Percentiles rank a stretch among this genome's conserved stretches.
These are phyloP conservation scores for Phoma sp. DNA, from an alignment of 2,329 filamentous ascomycete species.

Conservation along the genomic window DNA sequence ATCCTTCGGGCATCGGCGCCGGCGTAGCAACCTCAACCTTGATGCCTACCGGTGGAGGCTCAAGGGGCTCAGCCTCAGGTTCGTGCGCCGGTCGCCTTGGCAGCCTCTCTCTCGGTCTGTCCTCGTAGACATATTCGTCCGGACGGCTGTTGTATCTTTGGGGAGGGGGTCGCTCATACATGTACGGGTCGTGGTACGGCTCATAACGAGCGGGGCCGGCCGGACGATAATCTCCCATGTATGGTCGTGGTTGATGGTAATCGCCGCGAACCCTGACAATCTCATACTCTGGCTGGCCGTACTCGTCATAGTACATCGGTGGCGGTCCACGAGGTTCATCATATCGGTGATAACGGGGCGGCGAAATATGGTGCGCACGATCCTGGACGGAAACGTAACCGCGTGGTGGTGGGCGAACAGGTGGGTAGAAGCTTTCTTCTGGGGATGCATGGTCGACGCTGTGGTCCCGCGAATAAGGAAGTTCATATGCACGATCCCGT, in stretches of 20 bases:
- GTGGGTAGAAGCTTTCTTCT: constrained; percentile 35
- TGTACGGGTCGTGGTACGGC: constrained; percentile 37
- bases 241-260: constrained; percentile 26
- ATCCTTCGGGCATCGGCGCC: constrained; percentile 2
- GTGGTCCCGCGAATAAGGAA: constrained; percentile 40
- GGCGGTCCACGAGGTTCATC: constrained; percentile 34
- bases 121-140: constrained; percentile 42
- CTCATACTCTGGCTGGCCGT: constrained; percentile 42
- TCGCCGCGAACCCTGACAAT: constrained; percentile 41
- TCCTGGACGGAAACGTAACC: constrained; percentile 46
- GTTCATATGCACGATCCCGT: constrained; percentile 30
- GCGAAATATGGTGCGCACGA: constrained; percentile 37
- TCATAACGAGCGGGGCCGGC: constrained; percentile 36
- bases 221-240: constrained; percentile 22
- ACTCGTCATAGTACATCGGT: constrained; percentile 43
- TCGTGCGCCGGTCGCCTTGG: constrained; percentile 13
- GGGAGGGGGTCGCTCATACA: constrained; percentile 37
- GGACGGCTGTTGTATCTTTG: constrained; percentile 34
- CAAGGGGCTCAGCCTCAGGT: constrained; percentile 5
- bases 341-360: constrained; percentile 38
- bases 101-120: constrained; percentile 33
- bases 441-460: constrained; percentile 38
- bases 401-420: constrained; percentile 27
- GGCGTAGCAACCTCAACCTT: constrained; percentile 16
- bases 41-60: constrained; percentile 10